phyloP scores from a whole-genome alignment of 1,284 basidiomycete genomes.

The Prillingera fragicola region DNA sequence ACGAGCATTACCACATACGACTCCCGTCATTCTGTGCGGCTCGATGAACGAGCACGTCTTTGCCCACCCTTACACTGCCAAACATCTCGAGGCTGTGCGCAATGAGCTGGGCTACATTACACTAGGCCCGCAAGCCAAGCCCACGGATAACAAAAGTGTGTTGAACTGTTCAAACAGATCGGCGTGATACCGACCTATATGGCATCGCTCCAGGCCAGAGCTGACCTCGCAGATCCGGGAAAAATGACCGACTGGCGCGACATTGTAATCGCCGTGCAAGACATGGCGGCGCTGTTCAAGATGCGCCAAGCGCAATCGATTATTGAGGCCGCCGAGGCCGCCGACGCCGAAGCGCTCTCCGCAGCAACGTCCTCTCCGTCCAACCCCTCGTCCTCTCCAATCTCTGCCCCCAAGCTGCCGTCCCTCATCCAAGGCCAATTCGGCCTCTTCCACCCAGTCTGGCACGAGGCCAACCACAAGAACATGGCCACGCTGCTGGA shows the following conservation, averaged over 20 bases:
- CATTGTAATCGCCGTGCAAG: constrained; percentile 39
- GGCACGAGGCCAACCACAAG: too few species aligned
- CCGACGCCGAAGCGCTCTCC: too few species aligned
- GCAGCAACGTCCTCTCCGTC: too few species aligned
- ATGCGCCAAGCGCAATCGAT: constrained; percentile 8
- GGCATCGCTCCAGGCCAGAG: too few species aligned
- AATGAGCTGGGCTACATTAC: constrained; percentile 74
- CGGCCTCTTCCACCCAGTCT: too few species aligned
- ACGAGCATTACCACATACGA: constrained; percentile 72
- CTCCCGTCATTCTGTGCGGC: constrained; percentile 82
- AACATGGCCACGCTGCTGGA: too few species aligned
- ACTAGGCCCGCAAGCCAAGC: constrained; percentile 63
- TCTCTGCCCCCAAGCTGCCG: too few species aligned
- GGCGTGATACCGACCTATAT: too few species aligned
- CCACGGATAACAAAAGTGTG: neutral
- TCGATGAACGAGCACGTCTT: constrained; percentile 99
- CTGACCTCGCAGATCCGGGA: constrained; percentile 58
- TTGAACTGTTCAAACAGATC: neutral
- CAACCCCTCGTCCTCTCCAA: too few species aligned
- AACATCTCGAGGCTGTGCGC: constrained; percentile 66
- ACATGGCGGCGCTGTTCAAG: constrained; percentile 21
- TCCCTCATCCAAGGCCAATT: too few species aligned
- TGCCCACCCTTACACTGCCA: constrained; percentile 77
- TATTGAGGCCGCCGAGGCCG: neutral
- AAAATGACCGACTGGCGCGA: constrained; percentile 86